Evolutionary conservation across 225 moss, liverwort and hornwort genomes (phyloP), one percentile per base, ranked within the genome.

Genomic region (Ulota crispa): DNA sequence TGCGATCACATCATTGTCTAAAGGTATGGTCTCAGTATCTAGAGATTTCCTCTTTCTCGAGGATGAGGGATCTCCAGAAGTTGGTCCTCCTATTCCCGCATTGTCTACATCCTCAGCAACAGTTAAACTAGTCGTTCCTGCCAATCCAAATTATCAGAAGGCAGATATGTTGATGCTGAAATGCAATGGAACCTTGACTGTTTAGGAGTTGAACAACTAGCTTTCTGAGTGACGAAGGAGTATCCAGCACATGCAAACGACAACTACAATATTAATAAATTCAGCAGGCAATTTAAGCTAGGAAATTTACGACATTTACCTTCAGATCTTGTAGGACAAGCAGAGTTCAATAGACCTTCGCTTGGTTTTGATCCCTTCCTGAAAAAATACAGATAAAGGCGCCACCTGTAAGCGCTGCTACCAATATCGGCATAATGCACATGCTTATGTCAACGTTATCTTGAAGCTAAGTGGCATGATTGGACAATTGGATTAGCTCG

Each of bases 321-420:
- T 83, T 76, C 72, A 72, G 19, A 31, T 42, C 68, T 69, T 53
- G 42, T 39, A 69, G 81, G 77, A 73, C 84, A 83, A 60, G 84
- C 84, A 81, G 81, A 77, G 5, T 73, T 72, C 3, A 84, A 30
- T 18, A 78, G 27, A 74, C 66, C 74, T 34, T 78, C 68, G 73
- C 59, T 76, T 57, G 87, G 87, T 60, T 56, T 78, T 19, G 62
- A 72, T 31, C 87, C 84, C 55, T 84, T 74, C 45, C 87, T 87
- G 87, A 77, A 71, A 83, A 59, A 70, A 57, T 6, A 78, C 20
- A 71, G 36, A 77, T 32, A 24, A 31, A 82, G 60, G 39, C 69
- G 20, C 62, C 30, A 82, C 37, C 53, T 68, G 16, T 83, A 14
- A 83, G 70, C 30, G 37, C 15, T 77, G 23, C 63, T 70, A 23